Base-by-base conservation (phyloP, 1,284 basidiomycete species). In the Porodaedalea pini region DNA sequence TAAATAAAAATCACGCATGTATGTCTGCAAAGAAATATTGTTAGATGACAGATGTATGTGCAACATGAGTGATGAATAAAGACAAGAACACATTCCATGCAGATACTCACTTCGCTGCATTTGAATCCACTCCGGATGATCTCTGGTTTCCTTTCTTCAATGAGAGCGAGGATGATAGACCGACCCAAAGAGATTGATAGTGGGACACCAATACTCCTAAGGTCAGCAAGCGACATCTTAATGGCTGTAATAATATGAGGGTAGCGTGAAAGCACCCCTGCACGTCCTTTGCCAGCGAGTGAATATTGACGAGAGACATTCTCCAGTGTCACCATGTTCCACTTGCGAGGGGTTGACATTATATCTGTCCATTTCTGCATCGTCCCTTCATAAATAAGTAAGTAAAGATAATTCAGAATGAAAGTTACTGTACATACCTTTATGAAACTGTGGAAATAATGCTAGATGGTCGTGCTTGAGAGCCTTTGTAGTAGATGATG, bases 91-190 rank as follows among this genome's bases (percentile, higher is more conserved):
- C n/a, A n/a, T n/a, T n/a, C n/a, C n/a, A n/a, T n/a, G n/a, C n/a
- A n/a, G n/a, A n/a, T n/a, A 49, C 47, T 13, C 29, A 49, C 47
- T 4, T 49, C 47, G 13, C 27, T 31, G 21, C 47, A 49, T 49
- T 49, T 49, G 21, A 49, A 49, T 3, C 23, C 19, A 11, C n/a
- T 11, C 2, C 13, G 2, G 6, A 49, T 10, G 41, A 44, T 7
- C n/a, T 44, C 7, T 3, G 41, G 41, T 10, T 44, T 44, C 4
- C 21, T 4, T 10, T 17, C 41, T 21, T 44, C 41, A 21, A 44
- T 44, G 17, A 44, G n/a, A 23, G 41, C n/a, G 21, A 44, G 41
- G 4, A 44, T 7, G 4, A 21, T 44, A 21, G 41, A n/a, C n/a
- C 41, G 41, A 3, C 41, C 41, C 4, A 44, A 17, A 4, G 11